Evolutionary conservation across 2,329 filamentous ascomycete species (phyloP).

Genomic region (Chaetoscypha palmicola): DNA sequence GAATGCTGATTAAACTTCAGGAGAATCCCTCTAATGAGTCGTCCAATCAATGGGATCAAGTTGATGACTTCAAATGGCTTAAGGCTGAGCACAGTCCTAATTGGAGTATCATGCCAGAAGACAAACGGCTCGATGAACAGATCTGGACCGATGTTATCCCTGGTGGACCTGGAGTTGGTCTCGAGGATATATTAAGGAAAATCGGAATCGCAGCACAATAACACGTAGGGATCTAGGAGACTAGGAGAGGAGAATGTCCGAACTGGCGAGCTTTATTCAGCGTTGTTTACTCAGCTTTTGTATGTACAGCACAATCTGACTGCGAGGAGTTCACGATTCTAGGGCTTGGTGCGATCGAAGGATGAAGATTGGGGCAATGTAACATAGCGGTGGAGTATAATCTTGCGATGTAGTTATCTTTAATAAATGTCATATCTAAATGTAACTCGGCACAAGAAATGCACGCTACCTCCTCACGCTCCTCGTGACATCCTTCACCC

Average conservation of each 20-base stretch:
- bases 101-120: slow-evolving; percentile 64
- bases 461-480: no score
- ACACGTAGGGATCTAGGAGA: no score
- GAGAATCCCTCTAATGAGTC: slow-evolving; percentile 23
- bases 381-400: slow-evolving; percentile 12
- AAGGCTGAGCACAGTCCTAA: slow-evolving; percentile 81
- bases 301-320: no score
- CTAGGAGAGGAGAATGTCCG: no score
- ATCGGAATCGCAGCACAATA: slow-evolving; percentile 27
- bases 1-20: slow-evolving; percentile 16
- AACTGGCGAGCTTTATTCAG: no score
- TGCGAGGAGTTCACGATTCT: no score
- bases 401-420: no score
- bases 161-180: slow-evolving; percentile 52
- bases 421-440: no score
- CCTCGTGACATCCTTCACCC: no score
- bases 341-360: no score
- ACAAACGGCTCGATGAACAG: slow-evolving; percentile 50
- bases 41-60: slow-evolving; percentile 74
- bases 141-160: slow-evolving; percentile 65
- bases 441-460: no score
- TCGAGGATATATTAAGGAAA: slow-evolving; percentile 57
- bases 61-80: slow-evolving; percentile 98
- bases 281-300: no score
- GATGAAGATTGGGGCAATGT: neutral